Conservation (phyloP, 75 land plant genomes). For the Selaginella moellendorffii region DNA sequence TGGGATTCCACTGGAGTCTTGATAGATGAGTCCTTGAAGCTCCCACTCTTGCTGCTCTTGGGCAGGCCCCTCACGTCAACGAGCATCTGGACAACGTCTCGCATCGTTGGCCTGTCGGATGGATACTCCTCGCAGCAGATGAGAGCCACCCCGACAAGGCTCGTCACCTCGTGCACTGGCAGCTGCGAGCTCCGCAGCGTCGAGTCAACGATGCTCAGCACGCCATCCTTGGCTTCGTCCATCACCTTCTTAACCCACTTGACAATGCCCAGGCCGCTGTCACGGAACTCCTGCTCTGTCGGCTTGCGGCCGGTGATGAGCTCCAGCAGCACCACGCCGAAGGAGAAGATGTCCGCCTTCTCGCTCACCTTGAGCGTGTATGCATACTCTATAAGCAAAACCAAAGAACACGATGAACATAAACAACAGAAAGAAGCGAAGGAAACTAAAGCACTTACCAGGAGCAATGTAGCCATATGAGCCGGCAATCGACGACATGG, state of each 20-base stretch:
- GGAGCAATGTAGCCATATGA: constrained; percentile 93
- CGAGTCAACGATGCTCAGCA: constrained; percentile 36
- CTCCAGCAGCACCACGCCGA: constrained; percentile 78
- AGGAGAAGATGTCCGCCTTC: constrained; percentile 87
- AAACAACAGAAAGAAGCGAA: too few species aligned
- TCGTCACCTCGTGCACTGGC: background rate
- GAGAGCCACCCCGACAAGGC: constrained; percentile 38
- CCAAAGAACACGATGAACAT: too few species aligned
- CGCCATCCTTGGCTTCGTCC: constrained; percentile 24
- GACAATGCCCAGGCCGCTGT: constrained; percentile 63
- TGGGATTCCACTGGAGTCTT: too few species aligned
- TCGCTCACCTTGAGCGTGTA: constrained; percentile 71
- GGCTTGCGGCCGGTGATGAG: constrained; percentile 65
- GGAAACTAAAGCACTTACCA: constrained; percentile 40
- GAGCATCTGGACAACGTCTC: constrained; percentile 22
- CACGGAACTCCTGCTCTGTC: constrained; percentile 55
- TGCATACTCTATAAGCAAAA: constrained; percentile 88
- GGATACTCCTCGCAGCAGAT: constrained; percentile 57
- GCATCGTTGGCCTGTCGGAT: constrained; percentile 25
- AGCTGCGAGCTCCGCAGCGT: constrained; percentile 22
- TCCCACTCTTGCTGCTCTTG: background rate
- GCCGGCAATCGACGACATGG: constrained; percentile 84
- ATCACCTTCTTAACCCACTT: constrained; percentile 46
- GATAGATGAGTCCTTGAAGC: background rate
- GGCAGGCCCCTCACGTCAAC: background rate